Evolutionary conservation across 208 protist species (phyloP), one percentile per base, ranked within the genome.

Genomic region (Wallacemonas sp.): DNA sequence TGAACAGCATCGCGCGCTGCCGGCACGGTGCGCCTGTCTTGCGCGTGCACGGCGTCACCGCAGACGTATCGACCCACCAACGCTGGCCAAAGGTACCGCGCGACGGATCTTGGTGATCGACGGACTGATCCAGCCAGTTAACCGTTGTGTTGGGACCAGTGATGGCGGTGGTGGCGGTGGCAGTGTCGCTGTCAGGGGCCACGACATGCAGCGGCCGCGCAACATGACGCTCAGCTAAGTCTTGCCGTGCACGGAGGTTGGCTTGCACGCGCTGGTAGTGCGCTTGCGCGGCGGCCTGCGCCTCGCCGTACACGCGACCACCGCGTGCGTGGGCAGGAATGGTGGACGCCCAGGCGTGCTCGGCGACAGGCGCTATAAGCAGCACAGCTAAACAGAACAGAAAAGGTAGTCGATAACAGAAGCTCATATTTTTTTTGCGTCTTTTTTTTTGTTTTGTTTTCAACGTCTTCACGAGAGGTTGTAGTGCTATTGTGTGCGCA

Each of bases 21-120:
- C 31, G 45, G 64, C 7, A 16, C 22, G 14, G 26, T 20, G 32
- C 42, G 48, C 10, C 36, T 41, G 36, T 16, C 3, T 26, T 8
- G 16, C 11, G n/a, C 32, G 8, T 4, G 31, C 52, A 59, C 32
- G 52, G 52, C 31, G 5, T 36, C 52, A 42, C 52, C 52, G 22
- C 32, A 48, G 49, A 45, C 12, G 20, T 46, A 52, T 84, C 75
- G 25, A 77, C 62, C 61, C 69, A 84, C 67, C 67, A 81, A n/a
- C 75, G 70, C 68, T 84, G 79, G 32, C 31, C 45, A 49, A 84
- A 84, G 2, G 66, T 77, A 29, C 74, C 67, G 1, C 18, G 11
- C 10, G 39, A 22, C 20, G 65, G 26, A 26, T 77, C 63, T 5
- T 52, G 16, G 52, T 84, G 79, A 46, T 84, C 74, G 8, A 78